Percentiles rank a stretch among this genome's conserved stretches.
phyloP scores from a whole-genome alignment of 1,284 basidiomycete species.

The Trichosporon ovoides region DNA sequence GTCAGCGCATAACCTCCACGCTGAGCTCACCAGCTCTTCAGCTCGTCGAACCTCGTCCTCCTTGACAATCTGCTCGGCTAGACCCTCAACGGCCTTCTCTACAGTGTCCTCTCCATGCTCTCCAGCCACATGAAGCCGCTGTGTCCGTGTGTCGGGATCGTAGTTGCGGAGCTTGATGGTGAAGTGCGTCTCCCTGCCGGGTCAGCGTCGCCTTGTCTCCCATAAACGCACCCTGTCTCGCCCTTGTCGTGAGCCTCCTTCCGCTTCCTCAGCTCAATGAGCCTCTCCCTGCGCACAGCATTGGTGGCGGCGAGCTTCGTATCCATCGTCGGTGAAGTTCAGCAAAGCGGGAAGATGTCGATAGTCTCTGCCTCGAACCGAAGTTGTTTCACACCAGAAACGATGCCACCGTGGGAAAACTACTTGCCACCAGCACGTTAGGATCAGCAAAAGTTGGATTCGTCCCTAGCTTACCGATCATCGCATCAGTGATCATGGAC shows the following conservation, averaged over 20 bases:
- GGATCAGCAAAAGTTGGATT: slow-evolving; percentile 19
- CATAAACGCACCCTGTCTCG: slow-evolving; percentile 19
- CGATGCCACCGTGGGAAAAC: slow-evolving; percentile 28
- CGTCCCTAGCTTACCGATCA: neutral
- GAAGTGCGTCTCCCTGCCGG: slow-evolving; percentile 52
- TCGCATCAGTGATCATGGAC: neutral
- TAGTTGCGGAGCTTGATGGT: slow-evolving; percentile 71
- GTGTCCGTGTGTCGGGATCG: slow-evolving; percentile 72
- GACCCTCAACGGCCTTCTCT: slow-evolving; percentile 74
- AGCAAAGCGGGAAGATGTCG: neutral
- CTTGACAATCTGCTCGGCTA: slow-evolving; percentile 74
- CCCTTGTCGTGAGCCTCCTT: slow-evolving; percentile 60
- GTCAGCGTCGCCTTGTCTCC: neutral
- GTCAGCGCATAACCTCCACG: slow-evolving; percentile 19
- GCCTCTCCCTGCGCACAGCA: slow-evolving; percentile 76
- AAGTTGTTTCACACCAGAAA: slow-evolving; percentile 1
- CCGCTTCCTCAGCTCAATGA: slow-evolving; percentile 70
- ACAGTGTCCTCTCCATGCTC: slow-evolving; percentile 68
- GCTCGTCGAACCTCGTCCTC: slow-evolving; percentile 77
- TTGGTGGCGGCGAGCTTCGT: slow-evolving; percentile 80
- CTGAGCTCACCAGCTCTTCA: slow-evolving; percentile 70
- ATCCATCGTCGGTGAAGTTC: slow-evolving; percentile 29
- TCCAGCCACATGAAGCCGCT: slow-evolving; percentile 59
- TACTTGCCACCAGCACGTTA: slow-evolving; percentile 4
- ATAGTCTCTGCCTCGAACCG: neutral